phyloP scores from a whole-genome alignment of 345 rosid genomes.

The Eucalyptus shirleyi region DNA sequence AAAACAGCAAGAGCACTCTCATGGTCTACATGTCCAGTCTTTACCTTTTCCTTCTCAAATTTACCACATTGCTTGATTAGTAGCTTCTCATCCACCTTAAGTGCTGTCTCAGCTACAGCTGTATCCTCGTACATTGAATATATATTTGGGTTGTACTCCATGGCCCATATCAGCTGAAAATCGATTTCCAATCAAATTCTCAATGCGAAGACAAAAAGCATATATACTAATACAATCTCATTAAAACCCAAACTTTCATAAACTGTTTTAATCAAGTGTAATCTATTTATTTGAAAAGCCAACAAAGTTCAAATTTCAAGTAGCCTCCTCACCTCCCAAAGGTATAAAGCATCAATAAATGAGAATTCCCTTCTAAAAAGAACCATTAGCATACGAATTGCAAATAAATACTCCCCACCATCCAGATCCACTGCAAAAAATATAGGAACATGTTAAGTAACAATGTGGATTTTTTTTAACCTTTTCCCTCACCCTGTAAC shows the following conservation, averaged over 20 bases:
- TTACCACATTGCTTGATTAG: slow-evolving; percentile 66
- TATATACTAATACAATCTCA: not conserved
- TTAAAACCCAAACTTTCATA: not conserved
- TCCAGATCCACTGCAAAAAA: slow-evolving; percentile 63
- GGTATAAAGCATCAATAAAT: slow-evolving; percentile 72
- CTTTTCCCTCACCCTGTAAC: not conserved
- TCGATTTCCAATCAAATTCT: not conserved
- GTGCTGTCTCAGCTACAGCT: slow-evolving; percentile 1
- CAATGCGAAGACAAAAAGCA: not conserved
- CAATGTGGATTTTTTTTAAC: not conserved
- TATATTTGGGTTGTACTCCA: slow-evolving; percentile 91
- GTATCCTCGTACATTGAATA: slow-evolving; percentile 37
- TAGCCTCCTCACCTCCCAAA: slow-evolving; percentile 79
- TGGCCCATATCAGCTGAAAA: slow-evolving; percentile 92
- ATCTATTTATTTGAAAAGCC: not conserved
- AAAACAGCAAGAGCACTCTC: slow-evolving; percentile 58
- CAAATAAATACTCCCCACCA: slow-evolving; percentile 91
- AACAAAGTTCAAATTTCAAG: not conserved
- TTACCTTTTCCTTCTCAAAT: slow-evolving; percentile 53
- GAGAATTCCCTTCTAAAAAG: slow-evolving; percentile 94
- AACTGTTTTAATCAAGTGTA: not conserved
- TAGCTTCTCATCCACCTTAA: slow-evolving; percentile 25
- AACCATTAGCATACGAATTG: slow-evolving; percentile 95
- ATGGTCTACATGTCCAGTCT: slow-evolving; percentile 35
- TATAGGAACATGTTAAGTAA: not conserved